Evolutionary conservation across 1,139 yeast genomes (phyloP).

Genomic region (Eremothecium gossypii): DNA sequence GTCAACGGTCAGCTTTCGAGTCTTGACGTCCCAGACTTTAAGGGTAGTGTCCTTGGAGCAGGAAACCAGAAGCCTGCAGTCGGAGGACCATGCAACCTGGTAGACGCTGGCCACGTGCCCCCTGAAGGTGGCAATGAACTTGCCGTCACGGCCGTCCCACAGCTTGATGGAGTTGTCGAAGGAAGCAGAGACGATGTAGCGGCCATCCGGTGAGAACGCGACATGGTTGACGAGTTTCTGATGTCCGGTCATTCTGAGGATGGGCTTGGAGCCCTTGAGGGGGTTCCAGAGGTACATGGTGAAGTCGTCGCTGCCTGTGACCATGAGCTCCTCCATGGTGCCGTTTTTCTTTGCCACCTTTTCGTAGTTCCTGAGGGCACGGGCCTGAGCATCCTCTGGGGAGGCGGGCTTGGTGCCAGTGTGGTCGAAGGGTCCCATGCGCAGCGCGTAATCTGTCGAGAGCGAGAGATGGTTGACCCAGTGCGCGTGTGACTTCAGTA

Average conservation of each 20-base stretch:
- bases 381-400: slow-evolving; percentile 47
- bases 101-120: slow-evolving; percentile 98
- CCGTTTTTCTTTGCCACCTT: slow-evolving; percentile 70
- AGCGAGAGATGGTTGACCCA: slow-evolving; percentile 94
- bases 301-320: slow-evolving; percentile 93
- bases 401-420: slow-evolving; percentile 42
- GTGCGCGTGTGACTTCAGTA: slow-evolving; percentile 85
- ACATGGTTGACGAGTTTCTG: slow-evolving; percentile 95
- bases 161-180: slow-evolving; percentile 90
- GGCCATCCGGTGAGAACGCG: slow-evolving; percentile 91
- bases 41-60: slow-evolving; percentile 95
- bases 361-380: slow-evolving; percentile 61
- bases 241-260: slow-evolving; percentile 93
- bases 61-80: slow-evolving; percentile 80
- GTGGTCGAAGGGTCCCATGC: slow-evolving; percentile 77
- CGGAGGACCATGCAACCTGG: slow-evolving; percentile 98
- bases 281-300: slow-evolving; percentile 99
- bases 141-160: slow-evolving; percentile 95
- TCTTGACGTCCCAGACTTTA: slow-evolving; percentile 92
- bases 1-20: slow-evolving; percentile 75
- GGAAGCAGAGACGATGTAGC: slow-evolving; percentile 83
- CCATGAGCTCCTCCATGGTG: slow-evolving; percentile 63
- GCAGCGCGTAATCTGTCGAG: slow-evolving; percentile 79
- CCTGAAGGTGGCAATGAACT: slow-evolving; percentile 78
- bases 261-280: slow-evolving; percentile 64